Evolutionary conservation across 2,329 filamentous ascomycete genomes (phyloP).

Genomic region (Scedosporium apiospermum): DNA sequence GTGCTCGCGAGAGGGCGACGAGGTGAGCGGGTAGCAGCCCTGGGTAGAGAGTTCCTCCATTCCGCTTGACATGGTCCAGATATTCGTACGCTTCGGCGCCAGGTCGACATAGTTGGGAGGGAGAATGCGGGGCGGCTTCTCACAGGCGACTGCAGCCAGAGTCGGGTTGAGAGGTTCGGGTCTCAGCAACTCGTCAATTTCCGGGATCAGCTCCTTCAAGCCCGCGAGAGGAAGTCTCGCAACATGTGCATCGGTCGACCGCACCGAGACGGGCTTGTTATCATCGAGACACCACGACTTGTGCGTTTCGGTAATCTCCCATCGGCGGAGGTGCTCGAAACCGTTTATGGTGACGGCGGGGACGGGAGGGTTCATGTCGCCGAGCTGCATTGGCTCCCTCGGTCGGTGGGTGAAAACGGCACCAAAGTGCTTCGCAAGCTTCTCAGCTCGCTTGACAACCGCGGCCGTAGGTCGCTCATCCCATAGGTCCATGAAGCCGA

Average conservation of each 20-base stretch:
- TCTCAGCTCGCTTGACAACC: conserved; percentile 23
- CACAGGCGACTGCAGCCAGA: conserved; percentile 9
- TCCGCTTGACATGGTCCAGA: conserved; percentile 21
- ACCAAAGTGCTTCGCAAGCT: conserved; percentile 25
- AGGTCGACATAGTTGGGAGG: conserved; percentile 15
- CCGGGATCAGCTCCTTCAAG: conserved; percentile 15
- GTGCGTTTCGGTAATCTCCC: conserved; percentile 17
- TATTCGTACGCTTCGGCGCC: conserved; percentile 17
- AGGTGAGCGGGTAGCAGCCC: conserved; percentile 21
- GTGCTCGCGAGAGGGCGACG: conserved; percentile 17
- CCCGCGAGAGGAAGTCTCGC: conserved; percentile 13
- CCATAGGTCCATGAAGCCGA: conserved; percentile 27
- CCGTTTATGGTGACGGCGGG: conserved; percentile 12
- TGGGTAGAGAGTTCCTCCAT: conserved; percentile 15
- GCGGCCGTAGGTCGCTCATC: conserved; percentile 20
- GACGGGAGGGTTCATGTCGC: conserved; percentile 2
- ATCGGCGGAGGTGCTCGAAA: conserved; percentile 24
- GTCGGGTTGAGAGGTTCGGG: not conserved
- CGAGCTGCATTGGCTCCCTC: conserved; percentile 6
- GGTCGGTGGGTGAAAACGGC: conserved; percentile 23
- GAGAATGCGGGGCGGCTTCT: conserved; percentile 9
- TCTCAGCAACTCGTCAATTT: conserved; percentile 13
- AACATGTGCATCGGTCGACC: not conserved
- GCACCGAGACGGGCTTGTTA: not conserved
- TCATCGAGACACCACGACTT: conserved; percentile 5